Base-by-base conservation (phyloP, 2,329 filamentous ascomycete genomes). In the Akanthomyces muscarius region DNA sequence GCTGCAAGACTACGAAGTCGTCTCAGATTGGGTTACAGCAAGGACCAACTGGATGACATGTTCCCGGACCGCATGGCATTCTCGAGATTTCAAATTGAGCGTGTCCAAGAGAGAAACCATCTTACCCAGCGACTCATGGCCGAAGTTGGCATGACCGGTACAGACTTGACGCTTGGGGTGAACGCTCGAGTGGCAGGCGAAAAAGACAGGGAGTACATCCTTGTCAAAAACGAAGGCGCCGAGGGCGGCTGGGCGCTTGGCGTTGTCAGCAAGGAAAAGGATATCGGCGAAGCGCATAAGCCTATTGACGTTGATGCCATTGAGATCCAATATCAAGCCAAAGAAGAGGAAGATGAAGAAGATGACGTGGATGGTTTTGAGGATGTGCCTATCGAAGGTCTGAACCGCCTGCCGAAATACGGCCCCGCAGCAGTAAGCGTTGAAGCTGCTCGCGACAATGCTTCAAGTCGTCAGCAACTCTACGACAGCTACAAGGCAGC, bases 41-140 rank as follows among this genome's bases (percentile, higher is more conserved):
- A 98, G 75, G 94, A 99, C 67, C 95, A 99, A 75, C 78, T 99
- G 16, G 93, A 98, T 68, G 86, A 83, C 52, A 99, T 99, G 95
- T 99, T 99, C 73, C 94, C 95, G 0, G 90, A 99, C 73, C 87
- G 95, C 30, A 97, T 99, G 92, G 95, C 89, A 0, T 99, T 99
- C 72, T 97, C 93, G 1, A 89, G 84, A 65, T 99, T 99, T 71
- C 95, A 99, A 75, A 97, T 99, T 63, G 95, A 98, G 72, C 83
- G 95, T 63, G 96, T 98, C 13, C 86, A 84, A 68, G 94, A 99
- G 77, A 84, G 96, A 56, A 99, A 99, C 70, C 90, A 97, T 66
- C 82, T 99, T 36, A 99, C 96, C 0, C 95, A 99, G 73, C 84
- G 94, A 45, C 79, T 99, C 63, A 99, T 99, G 95, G 86, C 91